Percentiles rank a stretch among this genome's conserved stretches.
Conservation (phyloP, 805 yeast species). For the Helenozyma rhizophorensis region DNA sequence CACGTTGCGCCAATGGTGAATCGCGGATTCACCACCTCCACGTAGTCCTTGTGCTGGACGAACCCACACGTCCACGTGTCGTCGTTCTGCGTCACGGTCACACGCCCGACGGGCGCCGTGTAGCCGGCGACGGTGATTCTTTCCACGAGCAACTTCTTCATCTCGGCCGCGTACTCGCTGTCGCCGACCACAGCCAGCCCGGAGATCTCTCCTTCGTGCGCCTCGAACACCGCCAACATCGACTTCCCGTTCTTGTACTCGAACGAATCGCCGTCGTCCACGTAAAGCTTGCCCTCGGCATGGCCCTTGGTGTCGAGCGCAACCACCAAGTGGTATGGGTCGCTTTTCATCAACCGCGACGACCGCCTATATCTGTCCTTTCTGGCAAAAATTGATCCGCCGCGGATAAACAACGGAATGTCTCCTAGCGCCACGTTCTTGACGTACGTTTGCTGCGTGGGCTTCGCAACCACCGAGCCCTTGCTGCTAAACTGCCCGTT, state of each 20-base stretch:
- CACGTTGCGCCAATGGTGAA: constrained; percentile 6
- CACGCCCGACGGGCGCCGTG: constrained; percentile 13
- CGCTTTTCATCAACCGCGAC: constrained; percentile 64
- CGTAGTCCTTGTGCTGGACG: background rate
- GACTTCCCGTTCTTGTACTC: constrained; percentile 50
- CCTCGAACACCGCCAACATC: constrained; percentile 37
- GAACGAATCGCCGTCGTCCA: constrained; percentile 83
- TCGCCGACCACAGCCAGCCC: constrained; percentile 2
- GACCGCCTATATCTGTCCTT: constrained; percentile 80
- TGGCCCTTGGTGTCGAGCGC: constrained; percentile 47
- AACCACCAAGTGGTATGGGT: constrained; percentile 74
- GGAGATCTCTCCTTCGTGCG: constrained; percentile 3
- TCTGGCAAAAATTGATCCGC: constrained; percentile 71
- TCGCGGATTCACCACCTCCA: constrained; percentile 9
- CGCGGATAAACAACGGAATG: constrained; percentile 69
- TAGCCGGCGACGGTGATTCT: constrained; percentile 49
- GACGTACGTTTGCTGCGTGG: constrained; percentile 28
- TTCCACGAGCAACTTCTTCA: constrained; percentile 35
- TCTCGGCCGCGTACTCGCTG: background rate
- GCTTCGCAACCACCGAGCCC: background rate
- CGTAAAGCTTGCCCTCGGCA: constrained; percentile 60
- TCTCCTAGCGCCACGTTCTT: constrained; percentile 48
- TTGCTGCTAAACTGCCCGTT: constrained; percentile 22
- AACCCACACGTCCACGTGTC: constrained; percentile 30
- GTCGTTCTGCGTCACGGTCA: constrained; percentile 34